Percentiles rank a stretch among this genome's conserved stretches.
These are phyloP conservation scores for Gracilariopsis chorda DNA, from an alignment of 23 red algal species.

Conservation along the genomic window DNA sequence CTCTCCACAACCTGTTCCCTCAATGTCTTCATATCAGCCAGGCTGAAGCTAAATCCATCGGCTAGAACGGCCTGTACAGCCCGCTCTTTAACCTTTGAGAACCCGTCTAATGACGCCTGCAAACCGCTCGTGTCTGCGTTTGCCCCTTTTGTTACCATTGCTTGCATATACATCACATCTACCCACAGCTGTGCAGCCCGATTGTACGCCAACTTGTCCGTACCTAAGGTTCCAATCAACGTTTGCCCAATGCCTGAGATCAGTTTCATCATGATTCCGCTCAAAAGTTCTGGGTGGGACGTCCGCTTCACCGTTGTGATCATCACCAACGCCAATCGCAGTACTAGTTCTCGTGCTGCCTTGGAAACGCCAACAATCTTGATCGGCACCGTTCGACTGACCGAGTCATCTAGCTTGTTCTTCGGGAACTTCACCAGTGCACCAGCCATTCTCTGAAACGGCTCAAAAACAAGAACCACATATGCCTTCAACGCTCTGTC, in stretches of 20 bases:
- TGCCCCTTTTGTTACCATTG: constrained; percentile 7
- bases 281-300: neutral
- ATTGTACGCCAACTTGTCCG: constrained; percentile 33
- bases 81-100: constrained; percentile 37
- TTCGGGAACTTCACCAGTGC: neutral
- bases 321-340: constrained; percentile 42
- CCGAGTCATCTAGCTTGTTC: constrained; percentile 16
- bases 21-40: constrained; percentile 33
- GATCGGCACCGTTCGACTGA: constrained; percentile 21
- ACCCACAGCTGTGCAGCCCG: constrained; percentile 63
- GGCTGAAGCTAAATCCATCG: constrained; percentile 50
- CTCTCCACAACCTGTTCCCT: constrained; percentile 1
- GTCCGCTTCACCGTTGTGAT: neutral
- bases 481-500: neutral
- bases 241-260: constrained; percentile 19
- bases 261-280: neutral
- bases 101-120: constrained; percentile 23
- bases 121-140: neutral
- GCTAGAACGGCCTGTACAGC: constrained; percentile 58
- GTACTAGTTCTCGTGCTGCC: constrained; percentile 15
- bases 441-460: neutral
- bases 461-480: constrained; percentile 14
- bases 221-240: neutral
- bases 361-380: constrained; percentile 29
- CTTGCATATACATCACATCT: constrained; percentile 24